A percentile compares a stretch with the other conserved stretches of the same genome.
These are phyloP conservation scores for Didymosphaeria variabile DNA, from an alignment of 2,329 filamentous ascomycete species.

Conservation along the genomic window DNA sequence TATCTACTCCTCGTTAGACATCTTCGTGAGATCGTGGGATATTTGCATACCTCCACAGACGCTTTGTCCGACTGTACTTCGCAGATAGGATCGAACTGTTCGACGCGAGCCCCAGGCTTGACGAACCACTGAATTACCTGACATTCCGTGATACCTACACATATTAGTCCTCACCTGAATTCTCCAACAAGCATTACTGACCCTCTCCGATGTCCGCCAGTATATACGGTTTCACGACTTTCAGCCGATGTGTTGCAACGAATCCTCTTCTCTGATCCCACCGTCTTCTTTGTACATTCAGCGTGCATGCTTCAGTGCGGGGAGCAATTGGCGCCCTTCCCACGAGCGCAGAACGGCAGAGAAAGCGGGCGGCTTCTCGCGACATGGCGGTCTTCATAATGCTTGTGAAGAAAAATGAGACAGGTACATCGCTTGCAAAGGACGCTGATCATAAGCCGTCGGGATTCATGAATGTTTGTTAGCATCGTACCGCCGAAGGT, in stretches of 20 bases:
- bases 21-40: not conserved
- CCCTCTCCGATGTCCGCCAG: constrained; percentile 89
- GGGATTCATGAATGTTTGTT: constrained; percentile 15
- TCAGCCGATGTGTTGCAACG: constrained; percentile 39
- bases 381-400: constrained; percentile 44
- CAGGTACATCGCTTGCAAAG: constrained; percentile 31
- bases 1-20: constrained; percentile 66
- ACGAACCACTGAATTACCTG: constrained; percentile 99
- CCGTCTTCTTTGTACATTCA: constrained; percentile 50
- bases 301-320: constrained; percentile 34
- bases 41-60: constrained; percentile 61
- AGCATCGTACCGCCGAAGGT: constrained; percentile 13
- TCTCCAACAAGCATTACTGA: constrained; percentile 46
- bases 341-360: constrained; percentile 32
- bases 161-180: constrained; percentile 20
- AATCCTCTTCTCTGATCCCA: constrained; percentile 50
- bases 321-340: constrained; percentile 35
- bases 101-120: constrained; percentile 90
- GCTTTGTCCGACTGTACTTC: constrained; percentile 99
- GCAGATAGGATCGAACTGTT: constrained; percentile 97
- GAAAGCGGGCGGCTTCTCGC: constrained; percentile 41
- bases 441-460: constrained; percentile 17
- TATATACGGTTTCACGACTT: constrained; percentile 78
- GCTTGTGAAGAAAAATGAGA: constrained; percentile 22
- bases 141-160: constrained; percentile 90